Conservation (phyloP, 305 asterid species). For the Fraxinus sp. region DNA sequence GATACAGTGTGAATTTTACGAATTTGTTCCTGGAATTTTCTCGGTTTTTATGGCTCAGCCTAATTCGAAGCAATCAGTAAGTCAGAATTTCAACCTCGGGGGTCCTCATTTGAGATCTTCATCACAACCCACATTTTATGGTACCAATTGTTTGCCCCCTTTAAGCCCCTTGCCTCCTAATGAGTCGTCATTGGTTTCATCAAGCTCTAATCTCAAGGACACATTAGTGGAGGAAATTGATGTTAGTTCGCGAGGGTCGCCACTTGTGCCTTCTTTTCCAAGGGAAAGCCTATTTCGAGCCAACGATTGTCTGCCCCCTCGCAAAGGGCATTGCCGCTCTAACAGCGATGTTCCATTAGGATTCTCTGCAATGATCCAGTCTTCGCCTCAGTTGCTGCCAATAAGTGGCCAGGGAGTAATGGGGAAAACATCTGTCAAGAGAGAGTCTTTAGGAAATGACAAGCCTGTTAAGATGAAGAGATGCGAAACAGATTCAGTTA, state of each 20-base stretch:
- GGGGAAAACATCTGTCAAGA: conserved; percentile 26
- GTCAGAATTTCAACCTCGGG: conserved; percentile 36
- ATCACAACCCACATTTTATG: conserved; percentile 53
- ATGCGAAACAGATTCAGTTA: conserved; percentile 28
- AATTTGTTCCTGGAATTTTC: neutral
- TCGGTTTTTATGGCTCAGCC: conserved; percentile 59
- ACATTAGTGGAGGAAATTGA: conserved; percentile 60
- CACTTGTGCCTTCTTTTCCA: conserved; percentile 31
- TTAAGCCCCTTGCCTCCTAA: conserved; percentile 68
- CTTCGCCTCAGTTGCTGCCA: conserved; percentile 75
- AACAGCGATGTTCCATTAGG: conserved; percentile 77
- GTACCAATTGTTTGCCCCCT: conserved; percentile 63
- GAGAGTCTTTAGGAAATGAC: conserved; percentile 35
- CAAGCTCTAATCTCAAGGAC: conserved; percentile 52
- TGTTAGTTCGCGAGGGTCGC: conserved; percentile 49
- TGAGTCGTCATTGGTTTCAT: conserved; percentile 49
- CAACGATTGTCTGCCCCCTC: conserved; percentile 60
- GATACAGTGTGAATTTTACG: neutral
- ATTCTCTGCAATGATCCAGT: conserved; percentile 65
- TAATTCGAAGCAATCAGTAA: conserved; percentile 50
- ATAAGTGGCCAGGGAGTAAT: conserved; percentile 43
- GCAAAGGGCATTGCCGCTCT: conserved; percentile 75
- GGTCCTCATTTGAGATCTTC: conserved; percentile 55
- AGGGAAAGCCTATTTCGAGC: conserved; percentile 39
- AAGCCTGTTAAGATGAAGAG: conserved; percentile 36